These are phyloP conservation scores for Jatropha curcas DNA, from an alignment of 345 rosid genomes.

Conservation along the genomic window DNA sequence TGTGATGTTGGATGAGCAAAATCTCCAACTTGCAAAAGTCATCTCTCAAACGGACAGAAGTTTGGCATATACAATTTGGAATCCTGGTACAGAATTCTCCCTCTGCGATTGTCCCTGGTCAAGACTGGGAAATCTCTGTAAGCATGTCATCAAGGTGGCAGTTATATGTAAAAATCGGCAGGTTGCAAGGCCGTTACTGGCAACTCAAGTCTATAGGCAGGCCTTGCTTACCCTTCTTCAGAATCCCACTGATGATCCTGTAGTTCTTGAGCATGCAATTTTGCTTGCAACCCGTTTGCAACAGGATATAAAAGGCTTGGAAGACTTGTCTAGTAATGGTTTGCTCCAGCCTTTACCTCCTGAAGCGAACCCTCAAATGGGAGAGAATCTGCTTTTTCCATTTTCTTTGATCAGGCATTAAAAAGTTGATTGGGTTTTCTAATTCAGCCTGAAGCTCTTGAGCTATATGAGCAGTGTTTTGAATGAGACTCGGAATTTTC, in stretches of 20 bases:
- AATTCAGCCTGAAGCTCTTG: not conserved
- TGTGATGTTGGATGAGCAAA: conserved; percentile 47
- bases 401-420: conserved; percentile 23
- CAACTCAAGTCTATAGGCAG: conserved; percentile 44
- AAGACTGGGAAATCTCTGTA: conserved; percentile 46
- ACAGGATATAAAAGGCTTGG: conserved; percentile 49
- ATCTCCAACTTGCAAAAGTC: conserved; percentile 48
- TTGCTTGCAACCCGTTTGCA: conserved; percentile 43
- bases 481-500: not conserved
- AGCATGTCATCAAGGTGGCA: conserved; percentile 56
- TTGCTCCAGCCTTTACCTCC: conserved; percentile 42
- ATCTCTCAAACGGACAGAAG: conserved; percentile 47
- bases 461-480: not conserved
- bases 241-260: conserved; percentile 47
- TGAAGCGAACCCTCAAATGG: conserved; percentile 33
- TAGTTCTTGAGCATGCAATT: conserved; percentile 49
- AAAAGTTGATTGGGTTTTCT: not conserved
- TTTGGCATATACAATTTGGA: conserved; percentile 42
- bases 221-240: conserved; percentile 49
- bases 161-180: conserved; percentile 46
- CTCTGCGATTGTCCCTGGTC: conserved; percentile 50
- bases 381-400: conserved; percentile 28
- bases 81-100: conserved; percentile 60
- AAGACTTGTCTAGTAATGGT: conserved; percentile 53
- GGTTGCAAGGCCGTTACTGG: conserved; percentile 47